phyloP scores from a whole-genome alignment of 768 basidiomycete genomes.

The Trametes elegans region DNA sequence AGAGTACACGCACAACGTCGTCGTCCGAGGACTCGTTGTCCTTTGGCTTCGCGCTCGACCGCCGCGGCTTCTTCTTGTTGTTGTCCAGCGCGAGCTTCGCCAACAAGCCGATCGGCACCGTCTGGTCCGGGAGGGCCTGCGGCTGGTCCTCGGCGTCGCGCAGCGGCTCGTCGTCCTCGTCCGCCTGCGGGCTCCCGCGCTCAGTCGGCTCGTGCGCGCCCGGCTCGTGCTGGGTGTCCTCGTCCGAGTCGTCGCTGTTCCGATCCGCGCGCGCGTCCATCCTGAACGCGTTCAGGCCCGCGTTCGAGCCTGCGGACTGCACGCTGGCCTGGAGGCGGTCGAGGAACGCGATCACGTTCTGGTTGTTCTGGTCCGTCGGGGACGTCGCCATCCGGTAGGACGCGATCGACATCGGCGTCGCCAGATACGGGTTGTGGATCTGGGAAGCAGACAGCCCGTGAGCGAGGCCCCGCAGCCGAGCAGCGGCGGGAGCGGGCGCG shows the following conservation, averaged over 20 bases:
- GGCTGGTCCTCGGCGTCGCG: constrained; percentile 45
- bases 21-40: constrained; percentile 40
- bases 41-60: constrained; percentile 14
- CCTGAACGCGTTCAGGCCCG: constrained; percentile 45
- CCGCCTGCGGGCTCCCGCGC: constrained; percentile 23
- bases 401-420: constrained; percentile 76
- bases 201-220: constrained; percentile 22
- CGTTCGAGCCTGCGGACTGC: constrained; percentile 44
- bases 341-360: constrained; percentile 72
- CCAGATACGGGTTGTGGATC: constrained; percentile 79
- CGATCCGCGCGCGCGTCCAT: constrained; percentile 39
- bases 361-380: constrained; percentile 67
- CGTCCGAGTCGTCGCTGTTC: constrained; percentile 26
- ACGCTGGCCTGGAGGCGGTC: constrained; percentile 62
- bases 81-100: constrained; percentile 69
- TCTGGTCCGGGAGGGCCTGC: constrained; percentile 60
- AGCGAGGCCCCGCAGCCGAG: no score
- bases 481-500: background rate
- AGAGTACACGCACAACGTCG: constrained; percentile 47
- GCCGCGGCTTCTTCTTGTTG: constrained; percentile 37
- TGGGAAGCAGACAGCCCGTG: constrained; percentile 26
- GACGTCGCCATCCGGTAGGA: constrained; percentile 79
- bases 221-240: constrained; percentile 16
- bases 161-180: constrained; percentile 25
- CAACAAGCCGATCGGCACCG: constrained; percentile 73